A percentile compares a stretch with the other conserved stretches of the same genome.
These are phyloP conservation scores for Thecamonas trahens DNA, from an alignment of 78 protist species.

Conservation along the genomic window DNA sequence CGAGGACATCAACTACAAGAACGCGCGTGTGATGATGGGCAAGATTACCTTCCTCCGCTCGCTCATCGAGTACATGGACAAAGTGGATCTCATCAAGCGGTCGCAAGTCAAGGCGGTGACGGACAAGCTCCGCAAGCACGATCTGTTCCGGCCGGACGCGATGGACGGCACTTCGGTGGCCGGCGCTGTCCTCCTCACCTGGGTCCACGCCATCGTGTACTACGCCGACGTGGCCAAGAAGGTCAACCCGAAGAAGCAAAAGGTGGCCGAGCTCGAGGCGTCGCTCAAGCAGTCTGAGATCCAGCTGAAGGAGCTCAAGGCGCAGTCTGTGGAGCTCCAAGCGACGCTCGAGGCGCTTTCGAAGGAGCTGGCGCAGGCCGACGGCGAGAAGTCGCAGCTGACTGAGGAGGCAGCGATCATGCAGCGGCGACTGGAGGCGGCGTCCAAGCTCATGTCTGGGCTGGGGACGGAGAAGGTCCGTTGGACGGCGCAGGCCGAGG, in stretches of 20 bases:
- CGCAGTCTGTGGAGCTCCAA: constrained; percentile 10
- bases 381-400: constrained; percentile 38
- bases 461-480: constrained; percentile 62
- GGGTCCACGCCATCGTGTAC: constrained; percentile 67
- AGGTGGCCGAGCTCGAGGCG: constrained; percentile 20
- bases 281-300: neutral
- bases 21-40: constrained; percentile 60
- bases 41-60: constrained; percentile 27
- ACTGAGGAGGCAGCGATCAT: constrained; percentile 38
- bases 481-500: constrained; percentile 53
- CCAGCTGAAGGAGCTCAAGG: constrained; percentile 15
- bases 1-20: constrained; percentile 44
- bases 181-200: constrained; percentile 53
- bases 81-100: constrained; percentile 26
- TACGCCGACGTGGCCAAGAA: constrained; percentile 48
- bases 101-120: constrained; percentile 31
- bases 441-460: constrained; percentile 64
- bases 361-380: constrained; percentile 6
- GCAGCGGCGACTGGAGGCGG: constrained; percentile 58
- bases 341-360: constrained; percentile 8
- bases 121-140: constrained; percentile 2
- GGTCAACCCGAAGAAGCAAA: constrained; percentile 51
- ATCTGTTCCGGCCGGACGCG: neutral
- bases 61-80: constrained; percentile 33
- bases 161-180: constrained; percentile 47